phyloP scores from a whole-genome alignment of 78 protist species.

The Dictyostelium capitatum region DNA sequence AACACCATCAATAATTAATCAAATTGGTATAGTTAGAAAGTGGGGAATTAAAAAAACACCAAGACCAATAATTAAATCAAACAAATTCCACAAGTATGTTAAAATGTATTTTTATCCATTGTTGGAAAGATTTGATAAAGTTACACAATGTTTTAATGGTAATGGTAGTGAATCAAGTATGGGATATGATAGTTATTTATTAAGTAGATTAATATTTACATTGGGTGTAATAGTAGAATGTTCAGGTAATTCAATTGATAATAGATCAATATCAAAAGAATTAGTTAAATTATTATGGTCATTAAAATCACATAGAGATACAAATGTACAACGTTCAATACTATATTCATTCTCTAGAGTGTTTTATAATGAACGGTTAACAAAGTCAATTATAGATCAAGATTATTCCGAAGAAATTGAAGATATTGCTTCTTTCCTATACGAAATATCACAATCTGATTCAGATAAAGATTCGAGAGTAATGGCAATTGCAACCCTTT shows the following conservation, averaged over 20 bases:
- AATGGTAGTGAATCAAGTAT: background rate
- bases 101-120: slow-evolving; percentile 60
- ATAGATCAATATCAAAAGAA: slow-evolving; percentile 26
- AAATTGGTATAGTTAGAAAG: slow-evolving; percentile 23
- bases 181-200: slow-evolving; percentile 38
- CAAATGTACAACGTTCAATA: slow-evolving; percentile 24
- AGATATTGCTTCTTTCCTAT: slow-evolving; percentile 28
- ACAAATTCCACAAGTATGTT: slow-evolving; percentile 31
- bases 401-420: slow-evolving; percentile 64
- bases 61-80: slow-evolving; percentile 21
- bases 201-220: slow-evolving; percentile 28
- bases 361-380: slow-evolving; percentile 13
- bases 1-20: background rate
- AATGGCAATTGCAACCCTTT: slow-evolving; percentile 39
- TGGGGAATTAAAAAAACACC: slow-evolving; percentile 48
- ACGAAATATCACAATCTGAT: slow-evolving; percentile 38
- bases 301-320: slow-evolving; percentile 27
- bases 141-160: slow-evolving; percentile 45
- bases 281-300: slow-evolving; percentile 34
- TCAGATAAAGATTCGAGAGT: slow-evolving; percentile 70
- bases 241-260: slow-evolving; percentile 38
- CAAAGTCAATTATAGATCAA: slow-evolving; percentile 3
- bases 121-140: slow-evolving; percentile 15
- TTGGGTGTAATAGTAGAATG: slow-evolving; percentile 58
- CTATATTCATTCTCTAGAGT: slow-evolving; percentile 46